Conservation (phyloP, 257 asterid species). For the Paraleonurus japonicus region DNA sequence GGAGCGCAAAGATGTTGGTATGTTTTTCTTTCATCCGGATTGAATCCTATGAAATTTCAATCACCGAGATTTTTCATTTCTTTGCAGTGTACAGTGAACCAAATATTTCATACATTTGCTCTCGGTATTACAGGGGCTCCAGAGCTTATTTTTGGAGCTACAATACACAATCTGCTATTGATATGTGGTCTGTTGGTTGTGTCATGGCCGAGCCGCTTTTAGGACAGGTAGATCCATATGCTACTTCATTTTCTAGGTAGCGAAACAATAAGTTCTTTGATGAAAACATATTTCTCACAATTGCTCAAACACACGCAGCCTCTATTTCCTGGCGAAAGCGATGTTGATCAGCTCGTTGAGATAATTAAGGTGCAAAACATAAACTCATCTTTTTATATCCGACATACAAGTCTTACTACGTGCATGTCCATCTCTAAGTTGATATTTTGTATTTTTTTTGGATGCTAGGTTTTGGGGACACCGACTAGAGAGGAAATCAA, state of each 20-base stretch:
- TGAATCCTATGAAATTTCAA: background rate
- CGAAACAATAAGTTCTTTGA: background rate
- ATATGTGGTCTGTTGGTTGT: slow-evolving; percentile 96
- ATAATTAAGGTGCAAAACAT: slow-evolving; percentile 64
- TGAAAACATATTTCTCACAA: slow-evolving; percentile 5
- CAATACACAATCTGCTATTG: slow-evolving; percentile 85
- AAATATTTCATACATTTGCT: slow-evolving; percentile 86
- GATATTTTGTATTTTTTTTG: background rate
- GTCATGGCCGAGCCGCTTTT: slow-evolving; percentile 89
- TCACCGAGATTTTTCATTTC: slow-evolving; percentile 8
- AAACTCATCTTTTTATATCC: background rate
- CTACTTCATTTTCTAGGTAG: background rate
- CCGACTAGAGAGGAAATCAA: slow-evolving; percentile 65
- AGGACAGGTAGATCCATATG: slow-evolving; percentile 56
- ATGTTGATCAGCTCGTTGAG: slow-evolving; percentile 91
- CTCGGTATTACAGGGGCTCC: slow-evolving; percentile 97
- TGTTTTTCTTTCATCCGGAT: background rate
- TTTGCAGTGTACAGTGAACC: slow-evolving; percentile 91
- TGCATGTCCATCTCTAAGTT: background rate
- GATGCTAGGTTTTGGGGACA: slow-evolving; percentile 48
- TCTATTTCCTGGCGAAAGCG: slow-evolving; percentile 93
- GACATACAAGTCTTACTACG: background rate
- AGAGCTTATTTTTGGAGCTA: slow-evolving; percentile 88
- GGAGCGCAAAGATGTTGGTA: slow-evolving; percentile 78
- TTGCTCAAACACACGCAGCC: slow-evolving; percentile 52